phyloP scores from a whole-genome alignment of 2,329 filamentous ascomycete genomes.

The Ceratocystis colombiana region DNA sequence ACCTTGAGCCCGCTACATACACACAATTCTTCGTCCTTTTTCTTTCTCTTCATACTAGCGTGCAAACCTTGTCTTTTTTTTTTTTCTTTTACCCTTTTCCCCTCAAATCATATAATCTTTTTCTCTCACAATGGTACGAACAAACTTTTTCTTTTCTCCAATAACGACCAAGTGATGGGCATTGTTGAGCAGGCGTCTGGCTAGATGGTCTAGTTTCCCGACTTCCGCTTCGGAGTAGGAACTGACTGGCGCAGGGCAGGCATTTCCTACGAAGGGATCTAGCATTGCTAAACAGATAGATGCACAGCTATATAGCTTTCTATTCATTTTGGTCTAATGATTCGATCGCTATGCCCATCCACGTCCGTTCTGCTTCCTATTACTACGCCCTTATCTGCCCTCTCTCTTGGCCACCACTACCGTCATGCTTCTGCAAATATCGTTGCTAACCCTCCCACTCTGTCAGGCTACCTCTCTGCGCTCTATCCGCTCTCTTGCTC shows the following conservation, averaged over 20 bases:
- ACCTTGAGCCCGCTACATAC: background rate
- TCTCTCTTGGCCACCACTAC: background rate
- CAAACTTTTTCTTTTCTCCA: background rate
- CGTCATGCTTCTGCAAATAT: background rate
- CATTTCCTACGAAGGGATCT: too few relatives aligned
- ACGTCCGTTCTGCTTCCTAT: too few relatives aligned
- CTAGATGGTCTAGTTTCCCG: too few relatives aligned
- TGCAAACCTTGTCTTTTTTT: slow-evolving; percentile 3
- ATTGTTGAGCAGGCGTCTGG: too few relatives aligned
- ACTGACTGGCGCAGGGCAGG: too few relatives aligned
- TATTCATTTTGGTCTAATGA: too few relatives aligned
- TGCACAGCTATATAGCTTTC: too few relatives aligned
- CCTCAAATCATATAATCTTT: slow-evolving; percentile 6
- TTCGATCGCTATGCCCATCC: too few relatives aligned
- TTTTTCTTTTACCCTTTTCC: background rate
- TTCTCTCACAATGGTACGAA: slow-evolving; percentile 23
- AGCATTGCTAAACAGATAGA: too few relatives aligned
- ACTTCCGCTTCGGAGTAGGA: too few relatives aligned
- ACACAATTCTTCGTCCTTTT: slow-evolving; percentile 11
- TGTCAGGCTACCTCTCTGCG: slow-evolving; percentile 64
- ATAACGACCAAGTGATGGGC: too few relatives aligned
- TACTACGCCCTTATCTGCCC: background rate
- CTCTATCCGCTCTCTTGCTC: slow-evolving; percentile 87
- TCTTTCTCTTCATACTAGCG: slow-evolving; percentile 19
- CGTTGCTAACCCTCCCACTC: background rate